Base-by-base conservation (phyloP, 2,329 filamentous ascomycete genomes). In the Lachnum nothofagi region DNA sequence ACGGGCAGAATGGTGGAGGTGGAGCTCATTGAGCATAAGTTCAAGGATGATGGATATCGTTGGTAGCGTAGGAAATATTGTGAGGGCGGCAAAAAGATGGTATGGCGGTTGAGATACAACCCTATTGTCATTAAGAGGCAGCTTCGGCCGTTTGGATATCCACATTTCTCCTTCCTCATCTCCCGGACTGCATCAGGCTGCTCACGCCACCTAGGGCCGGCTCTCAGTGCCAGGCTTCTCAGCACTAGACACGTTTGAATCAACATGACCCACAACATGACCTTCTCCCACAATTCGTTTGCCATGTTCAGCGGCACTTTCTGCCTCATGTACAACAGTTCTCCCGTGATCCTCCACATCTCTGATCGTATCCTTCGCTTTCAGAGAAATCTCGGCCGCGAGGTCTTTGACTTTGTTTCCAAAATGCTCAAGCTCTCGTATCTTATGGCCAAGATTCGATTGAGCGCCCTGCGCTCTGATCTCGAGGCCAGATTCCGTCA, bases 1-100 rank as follows among this genome's bases (percentile, higher is more conserved):
- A 65, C 64, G 7, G 63, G 62, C 2, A 49, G 63, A 22, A 64
- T 64, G 61, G 44, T 67, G 3, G 45, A 37, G 9, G 54, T 56
- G 27, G 56, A 60, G 38, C 42, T 64, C 20, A 64, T 66, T 31
- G 49, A 63, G 54, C 42, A 40, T 46, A 66, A 66, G 53, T 66
- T 65, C 46, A 53, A 22, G 37, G 45, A 52, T 22, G 63, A 60
- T 56, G 59, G 53, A 9, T 35, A 38, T 44, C 14, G 7, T 46
- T 51, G 44, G n/a, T n/a, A n/a, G n/a, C n/a, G n/a, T n/a, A n/a
- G n/a, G n/a, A n/a, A n/a, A n/a, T n/a, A n/a, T n/a, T n/a, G n/a
- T n/a, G n/a, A n/a, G n/a, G n/a, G n/a, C n/a, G n/a, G n/a, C n/a
- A n/a, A n/a, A n/a, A n/a, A n/a, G n/a, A n/a, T n/a, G n/a, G n/a